A percentile compares a stretch with the other conserved stretches of the same genome.
phyloP scores from a whole-genome alignment of 2,329 filamentous ascomycete genomes.

The Penicillium sp. region DNA sequence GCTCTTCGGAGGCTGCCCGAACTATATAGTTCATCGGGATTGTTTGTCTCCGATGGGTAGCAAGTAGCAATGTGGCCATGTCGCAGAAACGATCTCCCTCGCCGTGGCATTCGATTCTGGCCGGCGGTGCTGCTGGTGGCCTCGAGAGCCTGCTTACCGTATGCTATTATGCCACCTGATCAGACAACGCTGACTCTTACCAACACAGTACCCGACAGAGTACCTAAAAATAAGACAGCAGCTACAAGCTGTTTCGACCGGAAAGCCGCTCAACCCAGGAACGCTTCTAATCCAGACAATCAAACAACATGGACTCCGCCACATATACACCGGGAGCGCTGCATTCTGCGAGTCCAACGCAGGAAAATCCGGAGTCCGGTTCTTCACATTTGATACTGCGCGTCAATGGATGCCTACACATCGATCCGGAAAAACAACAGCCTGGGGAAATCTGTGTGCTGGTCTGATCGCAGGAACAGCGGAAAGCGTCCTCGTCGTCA shows the following conservation, averaged over 20 bases:
- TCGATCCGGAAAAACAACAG: conserved; percentile 45
- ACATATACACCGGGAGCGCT: conserved; percentile 22
- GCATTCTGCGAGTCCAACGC: conserved; percentile 26
- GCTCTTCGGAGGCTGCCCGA: background rate
- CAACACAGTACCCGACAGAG: conserved; percentile 23
- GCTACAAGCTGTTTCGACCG: conserved; percentile 5
- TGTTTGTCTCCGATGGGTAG: background rate
- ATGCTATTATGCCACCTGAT: background rate
- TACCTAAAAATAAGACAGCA: conserved; percentile 27
- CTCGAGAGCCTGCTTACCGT: conserved; percentile 23
- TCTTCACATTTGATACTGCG: conserved; percentile 24
- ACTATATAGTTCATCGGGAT: background rate
- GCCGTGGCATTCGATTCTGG: conserved; percentile 24
- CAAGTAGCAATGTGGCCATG: background rate
- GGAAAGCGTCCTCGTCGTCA: conserved; percentile 65
- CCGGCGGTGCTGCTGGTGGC: conserved; percentile 23
- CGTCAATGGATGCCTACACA: conserved; percentile 20
- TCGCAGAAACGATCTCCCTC: conserved; percentile 12
- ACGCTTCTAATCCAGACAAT: conserved; percentile 17
- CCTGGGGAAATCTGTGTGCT: conserved; percentile 59
- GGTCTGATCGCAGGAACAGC: conserved; percentile 67
- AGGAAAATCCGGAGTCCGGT: conserved; percentile 25
- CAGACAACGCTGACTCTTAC: background rate
- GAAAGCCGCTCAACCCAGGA: background rate
- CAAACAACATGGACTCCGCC: conserved; percentile 15